Evolutionary conservation across 2,329 filamentous ascomycete species (phyloP).

Genomic region (Trichoderma oligosporum): DNA sequence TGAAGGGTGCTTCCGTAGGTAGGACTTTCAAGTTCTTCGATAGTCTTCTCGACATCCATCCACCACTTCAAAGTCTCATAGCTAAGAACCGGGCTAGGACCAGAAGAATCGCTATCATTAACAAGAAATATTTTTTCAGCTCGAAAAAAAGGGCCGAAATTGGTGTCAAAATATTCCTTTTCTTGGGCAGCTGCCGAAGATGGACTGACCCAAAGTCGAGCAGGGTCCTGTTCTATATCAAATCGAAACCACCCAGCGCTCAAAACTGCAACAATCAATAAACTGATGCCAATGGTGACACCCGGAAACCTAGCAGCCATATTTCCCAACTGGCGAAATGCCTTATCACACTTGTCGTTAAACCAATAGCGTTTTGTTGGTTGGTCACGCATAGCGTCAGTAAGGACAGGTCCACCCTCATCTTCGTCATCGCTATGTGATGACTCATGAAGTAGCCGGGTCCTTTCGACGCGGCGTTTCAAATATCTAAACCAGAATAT

Average conservation of each 20-base stretch:
- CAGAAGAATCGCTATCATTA: constrained; percentile 68
- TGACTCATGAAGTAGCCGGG: constrained; percentile 82
- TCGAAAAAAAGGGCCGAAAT: constrained; percentile 94
- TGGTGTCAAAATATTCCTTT: constrained; percentile 87
- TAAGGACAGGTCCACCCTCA: constrained; percentile 74
- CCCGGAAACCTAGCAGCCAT: constrained; percentile 77
- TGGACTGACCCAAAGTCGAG: constrained; percentile 93
- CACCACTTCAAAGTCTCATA: constrained; percentile 92
- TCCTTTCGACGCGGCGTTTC: constrained; percentile 71
- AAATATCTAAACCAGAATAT: constrained; percentile 71
- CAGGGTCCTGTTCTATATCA: constrained; percentile 84
- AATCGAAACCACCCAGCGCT: constrained; percentile 88
- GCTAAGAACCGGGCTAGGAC: constrained; percentile 72
- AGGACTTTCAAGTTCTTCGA: constrained; percentile 67
- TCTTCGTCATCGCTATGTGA: constrained; percentile 88
- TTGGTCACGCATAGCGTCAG: constrained; percentile 71
- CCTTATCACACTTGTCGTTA: constrained; percentile 75
- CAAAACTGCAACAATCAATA: constrained; percentile 72
- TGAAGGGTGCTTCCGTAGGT: constrained; percentile 66
- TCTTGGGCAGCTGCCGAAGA: constrained; percentile 86
- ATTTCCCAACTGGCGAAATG: constrained; percentile 78
- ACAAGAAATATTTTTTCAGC: constrained; percentile 91
- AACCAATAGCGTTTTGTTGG: constrained; percentile 76
- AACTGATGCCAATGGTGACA: constrained; percentile 71
- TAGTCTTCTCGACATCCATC: constrained; percentile 80